Base-by-base conservation (phyloP, 23 red algal genomes). In the Agarophyton chilense region DNA sequence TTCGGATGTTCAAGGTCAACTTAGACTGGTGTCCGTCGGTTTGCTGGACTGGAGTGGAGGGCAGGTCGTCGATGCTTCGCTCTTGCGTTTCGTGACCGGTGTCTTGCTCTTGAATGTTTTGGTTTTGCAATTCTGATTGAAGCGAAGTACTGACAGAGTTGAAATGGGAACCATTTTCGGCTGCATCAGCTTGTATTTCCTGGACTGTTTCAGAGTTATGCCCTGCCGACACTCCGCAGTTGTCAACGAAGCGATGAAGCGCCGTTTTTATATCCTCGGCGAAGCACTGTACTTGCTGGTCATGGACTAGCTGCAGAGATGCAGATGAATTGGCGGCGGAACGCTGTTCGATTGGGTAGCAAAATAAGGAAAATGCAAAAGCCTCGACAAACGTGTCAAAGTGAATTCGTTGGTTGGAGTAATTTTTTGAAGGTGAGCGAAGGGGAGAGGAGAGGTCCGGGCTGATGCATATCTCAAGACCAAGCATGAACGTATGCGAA, bases 291-390 rank as follows among this genome's bases (percentile, higher is more conserved):
- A 36, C 31, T 36, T 35, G 60, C 31, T 35, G 60, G 17, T 65
- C 29, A 31, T 65, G 28, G 60, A 14, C 68, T 18, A 29, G 13
- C 17, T 34, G 18, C 19, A 21, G 68, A 36, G 62, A 67, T 47
- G 68, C 38, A 74, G 68, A 46, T 46, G 40, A 74, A 74, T 28
- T 24, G 36, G 38, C 41, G 32, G 43, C 68, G 38, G 19, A 49
- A 46, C 40, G 41, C 39, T 46, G 5, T 47, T 74, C 40, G 43
- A 74, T 46, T 74, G 68, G 68, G 47, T 74, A 74, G 43, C 40
- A 74, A 74, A 74, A 74, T 47, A 74, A 29, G 43, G 68, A 74
- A 74, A 74, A 74, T 47, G 68, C 68, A 74, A 74, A 74, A 29
- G 68, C 68, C 21, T 74, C 22, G 21, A 74, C 39, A 49, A 74